Conservation (phyloP, 306 rosid genomes). For the Begonia loranthoides region DNA sequence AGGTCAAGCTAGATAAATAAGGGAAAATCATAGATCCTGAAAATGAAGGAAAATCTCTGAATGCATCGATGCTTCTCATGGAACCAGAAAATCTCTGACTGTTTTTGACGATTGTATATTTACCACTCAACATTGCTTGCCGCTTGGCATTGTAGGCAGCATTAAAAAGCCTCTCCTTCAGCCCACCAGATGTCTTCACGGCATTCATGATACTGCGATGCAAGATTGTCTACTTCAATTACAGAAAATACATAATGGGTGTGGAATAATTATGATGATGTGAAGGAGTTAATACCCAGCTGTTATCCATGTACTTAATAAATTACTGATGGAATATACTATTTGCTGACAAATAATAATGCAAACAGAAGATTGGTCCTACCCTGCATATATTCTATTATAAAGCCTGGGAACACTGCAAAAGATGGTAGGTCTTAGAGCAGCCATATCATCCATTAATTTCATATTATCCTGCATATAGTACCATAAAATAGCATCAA, state of each 20-base stretch:
- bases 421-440: constrained; percentile 81
- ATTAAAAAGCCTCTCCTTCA: constrained; percentile 78
- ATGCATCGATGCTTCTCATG: no score
- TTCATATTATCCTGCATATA: constrained; percentile 83
- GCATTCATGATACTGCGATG: constrained; percentile 57
- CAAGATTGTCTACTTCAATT: constrained; percentile 4
- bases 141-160: constrained; percentile 90
- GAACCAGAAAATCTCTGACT: no score
- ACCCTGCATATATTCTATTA: constrained; percentile 96
- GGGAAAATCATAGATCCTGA: no score
- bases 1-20: no score
- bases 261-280: no score
- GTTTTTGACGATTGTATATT: not conserved
- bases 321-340: constrained; percentile 16
- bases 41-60: no score
- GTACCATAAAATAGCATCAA: constrained; percentile 8
- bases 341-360: constrained; percentile 8
- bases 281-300: no score
- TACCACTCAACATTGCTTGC: constrained; percentile 82
- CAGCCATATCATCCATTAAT: constrained; percentile 81
- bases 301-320: no score
- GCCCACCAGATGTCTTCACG: constrained; percentile 81
- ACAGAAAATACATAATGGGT: no score
- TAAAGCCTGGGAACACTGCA: constrained; percentile 96
- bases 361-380: constrained; percentile 12